Base-by-base conservation (phyloP, 768 basidiomycete species). In the Tricholoma matsutake region DNA sequence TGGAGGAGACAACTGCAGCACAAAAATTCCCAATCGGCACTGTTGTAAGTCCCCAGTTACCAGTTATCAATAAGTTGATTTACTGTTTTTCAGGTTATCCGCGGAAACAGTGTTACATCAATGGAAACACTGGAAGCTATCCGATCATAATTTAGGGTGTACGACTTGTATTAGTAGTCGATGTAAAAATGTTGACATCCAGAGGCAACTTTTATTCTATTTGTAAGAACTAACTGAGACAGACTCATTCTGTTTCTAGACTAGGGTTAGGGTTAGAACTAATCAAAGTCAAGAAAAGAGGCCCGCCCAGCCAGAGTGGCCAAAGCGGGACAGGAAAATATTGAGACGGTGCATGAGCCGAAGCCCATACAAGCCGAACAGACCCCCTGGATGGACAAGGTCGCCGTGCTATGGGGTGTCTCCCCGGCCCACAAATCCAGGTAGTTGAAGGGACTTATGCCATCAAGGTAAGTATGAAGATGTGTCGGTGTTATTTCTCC, bases 91-190 rank as follows among this genome's bases (percentile, higher is more conserved):
- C 74, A 98, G 96, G 94, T 98, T 65, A 92, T 98, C 69, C 91
- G 96, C 43, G 96, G 96, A 54, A 98, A 96, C 79, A 96, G 92
- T 61, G 94, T 98, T 49, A 94, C 94, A 57, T 94, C 92, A 61
- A 96, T 97, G 91, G 96, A 98, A 75, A 90, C 85, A 20, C 70
- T 92, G 57, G 92, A 93, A 73, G 79, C 86, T 25, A 82, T 81
- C 45, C 76, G 81, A 56, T 73, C 59, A 32, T 32, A 32, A 7
- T n/a, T 51, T 59, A 59, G 49, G 45, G 61, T 61, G 52, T 64
- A 58, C n/a, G 25, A 62, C 62, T 52, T 49, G 41, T 58, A 34
- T 34, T 29, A 37, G 55, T 32, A 32, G 6, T 32, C 10, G 32
- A 32, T 4, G 32, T 32, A 7, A 32, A 32, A 2, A 32, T 32